phyloP scores from a whole-genome alignment of 2,329 filamentous ascomycete genomes.

The Niveomyces coronatus region DNA sequence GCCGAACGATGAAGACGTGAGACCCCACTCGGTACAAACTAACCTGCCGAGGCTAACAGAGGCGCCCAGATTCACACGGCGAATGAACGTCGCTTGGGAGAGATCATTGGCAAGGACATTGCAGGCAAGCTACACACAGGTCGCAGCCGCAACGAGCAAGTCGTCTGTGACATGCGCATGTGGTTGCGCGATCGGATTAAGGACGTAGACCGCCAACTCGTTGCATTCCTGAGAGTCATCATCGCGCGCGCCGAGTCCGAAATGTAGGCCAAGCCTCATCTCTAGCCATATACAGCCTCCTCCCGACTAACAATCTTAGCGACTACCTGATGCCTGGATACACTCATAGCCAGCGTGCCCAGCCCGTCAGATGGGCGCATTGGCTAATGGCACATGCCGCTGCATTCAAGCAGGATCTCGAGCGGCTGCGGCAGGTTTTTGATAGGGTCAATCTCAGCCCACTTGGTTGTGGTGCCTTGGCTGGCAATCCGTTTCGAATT shows the following conservation, averaged over 20 bases:
- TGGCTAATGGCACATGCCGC: conserved; percentile 70
- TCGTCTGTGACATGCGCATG: conserved; percentile 81
- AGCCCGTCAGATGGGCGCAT: conserved; percentile 73
- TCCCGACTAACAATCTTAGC: conserved; percentile 12
- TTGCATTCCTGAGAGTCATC: conserved; percentile 59
- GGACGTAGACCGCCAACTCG: conserved; percentile 57
- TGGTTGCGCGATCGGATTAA: conserved; percentile 72
- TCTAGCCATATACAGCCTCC: conserved; percentile 7
- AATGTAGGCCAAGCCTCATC: conserved; percentile 28
- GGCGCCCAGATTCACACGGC: conserved; percentile 45
- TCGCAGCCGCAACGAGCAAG: conserved; percentile 81
- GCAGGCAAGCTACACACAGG: conserved; percentile 86
- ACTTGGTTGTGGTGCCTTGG: conserved; percentile 14
- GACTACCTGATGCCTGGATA: conserved; percentile 79
- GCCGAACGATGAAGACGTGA: conserved; percentile 43
- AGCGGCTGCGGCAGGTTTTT: conserved; percentile 64
- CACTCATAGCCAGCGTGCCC: conserved; percentile 74
- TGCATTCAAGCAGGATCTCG: conserved; percentile 62
- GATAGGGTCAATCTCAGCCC: conserved; percentile 63
- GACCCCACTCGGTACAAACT: conserved; percentile 9
- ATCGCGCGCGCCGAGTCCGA: conserved; percentile 61
- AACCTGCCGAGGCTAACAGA: conserved; percentile 13
- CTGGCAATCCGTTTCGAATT: conserved; percentile 20
- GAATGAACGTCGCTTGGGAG: conserved; percentile 63
- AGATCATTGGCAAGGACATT: conserved; percentile 77